Evolutionary conservation across 352 stramenopile species (phyloP).

Genomic region (Pythium monospermum): DNA sequence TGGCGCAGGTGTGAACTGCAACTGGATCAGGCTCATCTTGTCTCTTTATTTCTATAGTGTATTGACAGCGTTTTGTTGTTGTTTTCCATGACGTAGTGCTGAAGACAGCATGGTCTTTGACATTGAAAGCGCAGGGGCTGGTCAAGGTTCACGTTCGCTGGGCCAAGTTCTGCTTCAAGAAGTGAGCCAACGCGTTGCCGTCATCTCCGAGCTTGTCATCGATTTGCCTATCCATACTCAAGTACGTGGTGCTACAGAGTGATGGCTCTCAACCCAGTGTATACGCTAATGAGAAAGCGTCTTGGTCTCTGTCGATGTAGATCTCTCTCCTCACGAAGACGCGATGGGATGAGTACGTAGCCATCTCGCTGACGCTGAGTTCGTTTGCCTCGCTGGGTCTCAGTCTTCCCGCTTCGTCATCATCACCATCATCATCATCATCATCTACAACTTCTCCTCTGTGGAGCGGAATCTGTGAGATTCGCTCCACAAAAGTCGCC

Average conservation of each 20-base stretch:
- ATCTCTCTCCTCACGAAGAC: constrained; percentile 61
- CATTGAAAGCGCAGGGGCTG: constrained; percentile 9
- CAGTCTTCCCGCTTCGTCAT: too few species aligned
- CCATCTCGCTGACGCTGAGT: constrained; percentile 40
- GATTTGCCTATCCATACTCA: constrained; percentile 58
- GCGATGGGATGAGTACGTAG: constrained; percentile 48
- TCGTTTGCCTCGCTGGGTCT: too few species aligned
- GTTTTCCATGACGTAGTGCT: constrained; percentile 3
- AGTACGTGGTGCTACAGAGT: constrained; percentile 18
- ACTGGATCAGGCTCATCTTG: too few species aligned
- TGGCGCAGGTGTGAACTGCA: constrained; percentile 14
- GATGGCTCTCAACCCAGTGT: too few species aligned
- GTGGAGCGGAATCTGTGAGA: constrained; percentile 35
- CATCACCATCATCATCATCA: not conserved
- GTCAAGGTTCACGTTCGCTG: constrained; percentile 20
- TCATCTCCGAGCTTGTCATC: constrained; percentile 44
- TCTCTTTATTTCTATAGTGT: too few species aligned
- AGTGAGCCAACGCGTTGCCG: constrained; percentile 24
- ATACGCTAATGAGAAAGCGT: too few species aligned
- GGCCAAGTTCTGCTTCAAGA: constrained; percentile 33
- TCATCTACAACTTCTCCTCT: not conserved
- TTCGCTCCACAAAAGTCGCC: constrained; percentile 40
- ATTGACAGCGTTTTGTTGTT: too few species aligned
- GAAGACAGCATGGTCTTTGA: constrained; percentile 20
- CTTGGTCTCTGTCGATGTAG: constrained; percentile 16